Base-by-base conservation (phyloP, 345 rosid species). In the Murraya koenigii region DNA sequence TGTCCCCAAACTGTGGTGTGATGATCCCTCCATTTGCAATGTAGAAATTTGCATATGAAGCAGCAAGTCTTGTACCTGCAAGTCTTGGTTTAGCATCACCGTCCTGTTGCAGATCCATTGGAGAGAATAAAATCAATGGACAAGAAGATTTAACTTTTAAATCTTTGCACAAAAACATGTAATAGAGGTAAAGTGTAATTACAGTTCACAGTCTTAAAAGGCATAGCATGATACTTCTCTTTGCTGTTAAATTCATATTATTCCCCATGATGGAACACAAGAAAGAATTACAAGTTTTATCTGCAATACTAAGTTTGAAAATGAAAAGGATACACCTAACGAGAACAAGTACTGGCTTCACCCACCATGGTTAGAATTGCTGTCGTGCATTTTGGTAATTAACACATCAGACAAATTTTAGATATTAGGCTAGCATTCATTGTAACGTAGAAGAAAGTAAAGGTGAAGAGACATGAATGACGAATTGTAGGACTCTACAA, bases 21-120 rank as follows among this genome's bases (percentile, higher is more conserved):
- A 94, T 89, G 52, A 94, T 85, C 63, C 89, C 94, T 80, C 94
- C 92, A 72, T 91, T 92, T 4, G 87, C 91, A 14, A 94, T 91
- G 69, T 94, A 94, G 82, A 94, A 94, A 77, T 91, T 94, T 72
- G 87, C 87, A 41, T 93, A 94, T 0, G 98, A 92, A 20, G 93
- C 93, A 60, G 98, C 98, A 52, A 94, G 93, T 87, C 98, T 90
- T 65, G 94, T 94, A 7, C 90, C 93, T 5, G 95, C 71, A 39
- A 62, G 75, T 76, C 98, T 87, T 39, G 93, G 84, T 81, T 84
- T 88, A 38, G 88, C 93, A 33, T 90, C 93, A 66, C 87, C 88
- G 47, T 80, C 91, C 94, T 90, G 90, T 63, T 0, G 67, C 52
- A 60, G 19, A 59, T 22, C 61, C 69, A 71, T 70, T 56, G 2